Base-by-base conservation (phyloP, 805 yeast species). In the Nakazawaea ishiwadae region DNA sequence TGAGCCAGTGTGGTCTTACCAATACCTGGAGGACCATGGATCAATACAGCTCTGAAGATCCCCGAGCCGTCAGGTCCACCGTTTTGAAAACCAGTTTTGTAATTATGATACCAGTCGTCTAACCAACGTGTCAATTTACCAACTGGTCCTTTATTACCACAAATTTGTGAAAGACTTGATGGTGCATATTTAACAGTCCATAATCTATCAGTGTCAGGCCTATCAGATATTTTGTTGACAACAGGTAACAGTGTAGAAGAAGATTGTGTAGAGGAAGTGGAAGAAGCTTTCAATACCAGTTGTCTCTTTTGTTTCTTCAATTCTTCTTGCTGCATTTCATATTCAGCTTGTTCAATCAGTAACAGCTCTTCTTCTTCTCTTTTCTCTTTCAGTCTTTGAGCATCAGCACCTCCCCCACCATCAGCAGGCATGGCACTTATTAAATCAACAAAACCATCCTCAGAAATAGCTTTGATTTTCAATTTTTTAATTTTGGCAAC, bases 151-250 rank as follows among this genome's bases (percentile, higher is more conserved):
- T 86, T 88, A 59, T 90, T 90, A 46, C 99, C 99, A 63, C 97
- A 90, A 19, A 93, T 77, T 49, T 91, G 96, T 30, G 68, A 66
- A 35, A 84, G 46, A 28, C 70, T 69, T 1, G 77, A 73, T 8
- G 99, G 99, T 0, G 98, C 98, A 60, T 93, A 87, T 58, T 80
- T 88, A 4, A 78, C 83, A 0, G 99, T 93, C 99, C 99, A 93
- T 44, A 93, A 65, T 52, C 81, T 82, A 41, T 81, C 86, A 38
- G 70, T 68, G 47, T 74, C 74, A 2, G 74, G 59, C 26, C 70
- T 66, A 31, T 60, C 66, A 17, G 67, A 49, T 1, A 60, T 59
- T 20, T 50, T 53, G 5, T 55, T 53, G 19, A 50, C 45, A 7
- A n/a, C 35, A 40, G 36, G 44, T 45, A 19, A 12, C 35, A 10